Base-by-base conservation (phyloP, 495 filamentous ascomycete genomes). In the Platismatia glauca region DNA sequence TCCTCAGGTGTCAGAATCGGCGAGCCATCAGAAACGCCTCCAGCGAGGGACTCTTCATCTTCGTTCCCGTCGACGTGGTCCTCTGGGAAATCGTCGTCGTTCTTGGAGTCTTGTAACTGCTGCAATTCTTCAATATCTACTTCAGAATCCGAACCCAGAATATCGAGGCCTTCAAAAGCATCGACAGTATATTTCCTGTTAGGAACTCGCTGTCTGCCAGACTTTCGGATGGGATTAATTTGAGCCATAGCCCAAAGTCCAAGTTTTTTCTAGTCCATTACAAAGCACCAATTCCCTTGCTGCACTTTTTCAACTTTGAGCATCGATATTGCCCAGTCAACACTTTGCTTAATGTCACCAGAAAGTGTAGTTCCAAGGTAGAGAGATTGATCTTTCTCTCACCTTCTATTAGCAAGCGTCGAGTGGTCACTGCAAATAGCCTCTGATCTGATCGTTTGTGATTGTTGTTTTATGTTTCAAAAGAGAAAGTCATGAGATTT, bases 121-220 rank as follows among this genome's bases (percentile, higher is more conserved):
- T 67, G 58, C 44, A 61, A 39, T 1, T 29, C 22, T 55, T 55
- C 41, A 35, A 53, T 18, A n/a, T 65, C 68, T 31, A 59, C 46
- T 31, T 70, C 68, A 38, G 69, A 70, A 33, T 68, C 68, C 24
- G 63, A 64, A 29, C 38, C 55, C 9, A 71, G 38, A 20, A 68
- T 62, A 34, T 60, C 60, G 8, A 70, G 61, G 29, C 52, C 55
- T 31, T 67, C 60, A 37, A 69, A 64, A 20, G 44, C 46, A 50
- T 71, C 69, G 35, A 34, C 46, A 7, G 44, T 44, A 57, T 70
- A 70, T 44, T 65, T 68, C n/a, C 50, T 62, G 43, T 69, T 71
- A 15, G 69, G 62, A 13, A 67, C 39, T 52, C 69, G 65, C 46
- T 67, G 52, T 50, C 70, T 61, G 20, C 68, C 69, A n/a, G 70